Conservation (phyloP, 805 yeast species). For the Candida ipomoeae region DNA sequence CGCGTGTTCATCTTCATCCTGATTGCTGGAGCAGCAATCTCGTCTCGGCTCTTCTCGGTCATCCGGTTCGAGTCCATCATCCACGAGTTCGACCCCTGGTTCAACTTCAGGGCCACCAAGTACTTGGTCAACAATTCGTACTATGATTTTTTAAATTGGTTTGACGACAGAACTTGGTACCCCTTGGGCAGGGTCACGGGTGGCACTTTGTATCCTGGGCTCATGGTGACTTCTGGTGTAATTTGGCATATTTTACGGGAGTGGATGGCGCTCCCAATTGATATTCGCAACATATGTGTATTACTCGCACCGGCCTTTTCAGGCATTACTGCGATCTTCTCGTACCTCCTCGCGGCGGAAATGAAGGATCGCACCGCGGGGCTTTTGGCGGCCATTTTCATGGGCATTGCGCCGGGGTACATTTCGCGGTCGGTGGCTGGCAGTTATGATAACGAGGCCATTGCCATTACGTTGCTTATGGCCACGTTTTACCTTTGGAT, state of each 20-base stretch:
- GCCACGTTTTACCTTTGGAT: constrained; percentile 95
- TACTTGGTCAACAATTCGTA: constrained; percentile 79
- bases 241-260: constrained; percentile 70
- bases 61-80: constrained; percentile 93
- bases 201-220: constrained; percentile 95
- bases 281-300: constrained; percentile 94
- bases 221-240: constrained; percentile 95
- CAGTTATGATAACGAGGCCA: constrained; percentile 97
- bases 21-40: constrained; percentile 86
- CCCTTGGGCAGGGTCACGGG: constrained; percentile 99
- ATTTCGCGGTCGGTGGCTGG: constrained; percentile 98
- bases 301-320: constrained; percentile 95
- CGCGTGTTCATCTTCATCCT: constrained; percentile 65
- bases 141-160: constrained; percentile 95
- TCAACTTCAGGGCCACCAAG: constrained; percentile 94
- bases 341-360: constrained; percentile 83
- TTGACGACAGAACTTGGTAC: constrained; percentile 98
- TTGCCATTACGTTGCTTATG: constrained; percentile 94
- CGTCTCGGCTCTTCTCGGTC: constrained; percentile 92
- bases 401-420: constrained; percentile 98
- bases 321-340: constrained; percentile 85
- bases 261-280: constrained; percentile 73
- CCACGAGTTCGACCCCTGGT: constrained; percentile 98
- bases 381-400: constrained; percentile 84
- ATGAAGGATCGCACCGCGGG: constrained; percentile 91